Evolutionary conservation across 495 filamentous ascomycete genomes (phyloP), one percentile per base, ranked within the genome.

Genomic region (Choiromyces venosus): DNA sequence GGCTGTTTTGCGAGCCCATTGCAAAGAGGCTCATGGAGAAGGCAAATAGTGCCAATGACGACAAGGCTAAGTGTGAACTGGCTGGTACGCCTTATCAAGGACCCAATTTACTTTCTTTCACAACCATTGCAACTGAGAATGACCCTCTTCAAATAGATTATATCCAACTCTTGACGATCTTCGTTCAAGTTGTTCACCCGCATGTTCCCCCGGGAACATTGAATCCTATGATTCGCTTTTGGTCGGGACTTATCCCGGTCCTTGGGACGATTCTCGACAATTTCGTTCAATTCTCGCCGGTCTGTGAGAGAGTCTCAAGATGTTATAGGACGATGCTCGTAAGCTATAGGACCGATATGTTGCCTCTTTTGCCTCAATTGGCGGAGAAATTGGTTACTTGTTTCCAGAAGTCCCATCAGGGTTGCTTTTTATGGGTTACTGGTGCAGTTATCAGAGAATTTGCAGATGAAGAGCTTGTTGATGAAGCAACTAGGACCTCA

Each of bases 281-380:
- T 82, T 98, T 97, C 82, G 88, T 91, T 72, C 84, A 87, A 72
- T 96, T 91, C 72, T 83, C 89, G 3, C 95, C 95, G 9, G 96
- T 99, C 71, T 89, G 94, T 75, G 95, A 99, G 84, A 88, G 94
- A 25, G 87, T 99, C 33, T 97, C 93, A 82, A 88, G 95, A 67
- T 97, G 92, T 85, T 99, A 93, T 92, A 88, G 95, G 73, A 90
- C 92, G 80, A 96, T 97, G 94, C 88, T 98, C 37, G 92, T 97
- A 71, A 97, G 93, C 0, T 98, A 97, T 82, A 87, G 96, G 73
- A 94, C 91, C 0, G 91, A 92, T 67, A 94, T 96, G 85, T 87
- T 90, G 33, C 92, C 94, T 35, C 85, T 99, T 4, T 86, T 99
- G 33, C 92, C 91, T 7, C 86, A 89, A 12, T 87, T 99, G 79